Conservation (phyloP, 1,139 yeast genomes). For the Candida dubliniensis region DNA sequence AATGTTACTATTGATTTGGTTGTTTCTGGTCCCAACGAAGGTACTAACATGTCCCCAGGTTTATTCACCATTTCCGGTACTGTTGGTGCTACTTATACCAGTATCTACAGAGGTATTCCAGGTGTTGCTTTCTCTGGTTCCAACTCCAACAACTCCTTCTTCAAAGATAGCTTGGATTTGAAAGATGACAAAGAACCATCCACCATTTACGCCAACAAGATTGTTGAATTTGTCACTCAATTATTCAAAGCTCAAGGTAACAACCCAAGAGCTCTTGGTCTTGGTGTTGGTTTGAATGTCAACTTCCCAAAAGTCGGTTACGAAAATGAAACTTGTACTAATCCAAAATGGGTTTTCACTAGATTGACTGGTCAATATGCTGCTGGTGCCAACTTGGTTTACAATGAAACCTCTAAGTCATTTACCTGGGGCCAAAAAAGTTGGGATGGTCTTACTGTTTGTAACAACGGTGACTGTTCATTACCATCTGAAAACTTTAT, state of each 20-base stretch:
- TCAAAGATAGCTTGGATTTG: constrained; percentile 34
- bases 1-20: constrained; percentile 39
- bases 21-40: constrained; percentile 51
- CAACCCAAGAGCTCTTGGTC: constrained; percentile 35
- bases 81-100: constrained; percentile 45
- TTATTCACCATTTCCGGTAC: constrained; percentile 43
- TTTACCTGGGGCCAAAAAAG: constrained; percentile 18
- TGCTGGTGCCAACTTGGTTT: constrained; percentile 28
- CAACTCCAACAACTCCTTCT: constrained; percentile 44
- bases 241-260: constrained; percentile 34
- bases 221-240: constrained; percentile 32
- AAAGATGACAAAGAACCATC: constrained; percentile 34
- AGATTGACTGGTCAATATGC: constrained; percentile 40
- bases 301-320: constrained; percentile 45
- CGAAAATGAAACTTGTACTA: constrained; percentile 30
- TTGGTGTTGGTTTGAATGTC: constrained; percentile 43
- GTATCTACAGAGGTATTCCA: constrained; percentile 44
- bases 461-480: constrained; percentile 36
- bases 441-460: constrained; percentile 24
- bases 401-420: constrained; percentile 30
- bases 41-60: constrained; percentile 43
- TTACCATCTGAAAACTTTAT: constrained; percentile 37
- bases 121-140: constrained; percentile 49
- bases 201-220: constrained; percentile 35
- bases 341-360: constrained; percentile 36